Base-by-base conservation (phyloP, 108 stramenopile species). In the Cyclostephanos invisitatus region DNA sequence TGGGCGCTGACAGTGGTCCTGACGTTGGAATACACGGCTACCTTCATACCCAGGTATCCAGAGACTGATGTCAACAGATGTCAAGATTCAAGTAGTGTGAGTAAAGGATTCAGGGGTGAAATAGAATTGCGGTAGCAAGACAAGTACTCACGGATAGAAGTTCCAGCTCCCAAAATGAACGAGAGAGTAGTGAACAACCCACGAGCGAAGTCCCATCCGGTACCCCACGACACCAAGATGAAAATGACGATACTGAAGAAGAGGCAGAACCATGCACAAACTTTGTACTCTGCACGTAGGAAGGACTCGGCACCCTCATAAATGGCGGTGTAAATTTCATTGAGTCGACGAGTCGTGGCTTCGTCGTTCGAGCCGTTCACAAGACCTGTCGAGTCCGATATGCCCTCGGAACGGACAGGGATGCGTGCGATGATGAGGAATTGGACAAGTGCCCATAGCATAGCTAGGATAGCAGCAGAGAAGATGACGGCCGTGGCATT, bases 41-140 rank as follows among this genome's bases (percentile, higher is more conserved):
- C 96, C 87, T 96, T 95, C 98, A 99, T 99, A 55, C 98, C 98
- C 70, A 97, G 87, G 73, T 91, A 94, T 66, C 87, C 96, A 81
- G 90, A 94, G 74, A 79, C 97, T 95, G 85, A 83, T 59, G 15
- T n/a, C 12, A 46, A n/a, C n/a, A 18, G 12, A 32, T 22, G 59
- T 14, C 22, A 57, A 21, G 25, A 46, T 20, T 29, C 24, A 29
- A 53, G 3, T 25, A 48, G 12, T 63, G 12, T 49, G 12, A 18
- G 21, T 42, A 46, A 38, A 49, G 47, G 18, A 55, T 14, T 55
- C 7, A 63, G 37, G 24, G 38, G 21, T 25, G 38, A 64, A 46
- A 54, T 12, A n/a, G 57, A 75, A 35, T 70, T 37, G 75, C 80
- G 14, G 83, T 81, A 29, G 81, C 80, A 65, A 82, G 21, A n/a